Evolutionary conservation across 768 basidiomycete species (phyloP).

Genomic region (Kwoniella mangroviensis): DNA sequence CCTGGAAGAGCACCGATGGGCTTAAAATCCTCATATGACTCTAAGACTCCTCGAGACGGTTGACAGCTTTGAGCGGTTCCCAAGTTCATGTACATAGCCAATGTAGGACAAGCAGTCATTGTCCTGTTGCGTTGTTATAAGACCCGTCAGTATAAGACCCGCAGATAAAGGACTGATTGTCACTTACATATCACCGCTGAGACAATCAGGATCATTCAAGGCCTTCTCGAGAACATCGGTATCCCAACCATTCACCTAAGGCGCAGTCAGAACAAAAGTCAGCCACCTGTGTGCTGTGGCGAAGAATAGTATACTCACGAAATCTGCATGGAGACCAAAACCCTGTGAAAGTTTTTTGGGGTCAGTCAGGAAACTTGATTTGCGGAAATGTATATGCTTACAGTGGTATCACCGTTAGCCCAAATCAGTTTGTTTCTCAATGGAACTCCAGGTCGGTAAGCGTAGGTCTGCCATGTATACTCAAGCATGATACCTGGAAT

Average conservation of each 20-base stretch:
- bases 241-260: slow-evolving; percentile 65
- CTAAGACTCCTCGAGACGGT: slow-evolving; percentile 25
- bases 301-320: slow-evolving; percentile 9
- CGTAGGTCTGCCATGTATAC: slow-evolving; percentile 32
- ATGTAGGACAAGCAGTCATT: slow-evolving; percentile 28
- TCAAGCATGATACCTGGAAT: slow-evolving; percentile 45
- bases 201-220: slow-evolving; percentile 58
- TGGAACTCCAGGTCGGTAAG: slow-evolving; percentile 55
- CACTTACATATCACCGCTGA: slow-evolving; percentile 22
- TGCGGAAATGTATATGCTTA: background rate
- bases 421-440: slow-evolving; percentile 39
- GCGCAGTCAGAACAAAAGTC: too few species aligned
- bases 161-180: background rate
- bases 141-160: background rate
- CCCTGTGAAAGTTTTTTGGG: slow-evolving; percentile 37
- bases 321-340: slow-evolving; percentile 61
- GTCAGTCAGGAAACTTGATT: background rate
- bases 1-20: slow-evolving; percentile 23
- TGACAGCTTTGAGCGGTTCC: slow-evolving; percentile 27
- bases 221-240: slow-evolving; percentile 64
- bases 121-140: slow-evolving; percentile 19
- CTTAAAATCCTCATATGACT: slow-evolving; percentile 10
- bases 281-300: background rate
- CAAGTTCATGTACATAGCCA: slow-evolving; percentile 24
- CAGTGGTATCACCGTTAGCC: slow-evolving; percentile 67